A percentile compares a stretch with the other conserved stretches of the same genome.
Conservation (phyloP, 1,284 basidiomycete species). For the Ustilago cynodontis region DNA sequence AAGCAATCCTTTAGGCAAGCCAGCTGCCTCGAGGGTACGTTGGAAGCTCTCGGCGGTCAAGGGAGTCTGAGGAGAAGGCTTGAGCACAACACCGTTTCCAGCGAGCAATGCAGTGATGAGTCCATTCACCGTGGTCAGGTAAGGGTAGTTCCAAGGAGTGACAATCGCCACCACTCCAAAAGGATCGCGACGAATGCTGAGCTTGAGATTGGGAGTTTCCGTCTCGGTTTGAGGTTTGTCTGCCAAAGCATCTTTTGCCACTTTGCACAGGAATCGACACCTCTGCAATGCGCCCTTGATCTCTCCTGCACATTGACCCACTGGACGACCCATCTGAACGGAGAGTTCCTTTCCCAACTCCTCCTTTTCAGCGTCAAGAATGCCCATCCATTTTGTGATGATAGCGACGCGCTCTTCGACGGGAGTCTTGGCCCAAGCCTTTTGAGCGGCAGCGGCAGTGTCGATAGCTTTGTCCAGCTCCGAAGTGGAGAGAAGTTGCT, state of each 20-base stretch:
- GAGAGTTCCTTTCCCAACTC: conserved; percentile 82
- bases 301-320: conserved; percentile 82
- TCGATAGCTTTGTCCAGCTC: conserved; percentile 77
- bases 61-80: conserved; percentile 95
- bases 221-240: conserved; percentile 81
- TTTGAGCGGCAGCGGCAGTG: conserved; percentile 78
- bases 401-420: conserved; percentile 80
- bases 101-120: conserved; percentile 74
- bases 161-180: conserved; percentile 89
- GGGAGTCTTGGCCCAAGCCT: conserved; percentile 78
- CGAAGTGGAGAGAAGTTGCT: conserved; percentile 69
- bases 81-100: conserved; percentile 89
- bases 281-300: conserved; percentile 84
- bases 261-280: conserved; percentile 84
- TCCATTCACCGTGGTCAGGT: conserved; percentile 77
- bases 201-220: conserved; percentile 83
- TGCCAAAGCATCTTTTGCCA: conserved; percentile 81
- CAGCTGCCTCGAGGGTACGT: conserved; percentile 78
- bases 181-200: conserved; percentile 84
- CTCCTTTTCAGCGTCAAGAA: conserved; percentile 77
- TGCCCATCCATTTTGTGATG: conserved; percentile 79
- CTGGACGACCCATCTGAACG: conserved; percentile 85
- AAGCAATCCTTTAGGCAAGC: conserved; percentile 81
- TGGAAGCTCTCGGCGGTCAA: conserved; percentile 85
- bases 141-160: conserved; percentile 86